Evolutionary conservation across 23 red algal genomes (phyloP), one percentile per base, ranked within the genome.

Genomic region (Gracilaria domingensis): DNA sequence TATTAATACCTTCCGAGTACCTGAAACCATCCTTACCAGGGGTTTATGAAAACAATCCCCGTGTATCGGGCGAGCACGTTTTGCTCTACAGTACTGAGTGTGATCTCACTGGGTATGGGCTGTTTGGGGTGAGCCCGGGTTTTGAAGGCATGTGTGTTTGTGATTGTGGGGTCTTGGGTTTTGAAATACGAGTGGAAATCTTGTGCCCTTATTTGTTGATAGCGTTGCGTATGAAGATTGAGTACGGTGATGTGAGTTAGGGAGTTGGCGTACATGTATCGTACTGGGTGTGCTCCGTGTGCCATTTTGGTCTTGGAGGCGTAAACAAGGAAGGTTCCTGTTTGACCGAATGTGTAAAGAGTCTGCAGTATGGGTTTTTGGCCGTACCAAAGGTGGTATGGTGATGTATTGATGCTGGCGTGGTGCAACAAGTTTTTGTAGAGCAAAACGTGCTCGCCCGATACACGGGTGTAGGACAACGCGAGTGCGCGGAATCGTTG

Each of bases 181-280:
- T 23, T 29, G 20, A 71, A 25, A 32, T 86, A 67, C 4, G 82
- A 66, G 9, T 50, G 16, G 13, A 87, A 87, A 33, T 87, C 83
- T 0, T 13, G 25, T 26, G 38, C 34, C 34, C 83, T 34, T 54
- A 75, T 61, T 64, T 73, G 59, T 9, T 62, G 59, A 30, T 62
- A 62, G 24, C 26, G 59, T 30, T 62, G 24, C 11, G 24, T 62
- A 2, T 18, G 16, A 29, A 62, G 24, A 29, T 62, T 29, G 24
- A 62, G 59, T 8, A 62, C 18, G 4, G 17, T 16, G 18, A 76
- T 44, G 34, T 76, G 71, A 8, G 23, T 32, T 7, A 76, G 34
- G 8, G 71, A 48, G 16, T 16, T 76, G 28, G 35, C 39, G 2
- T 76, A 76, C 71, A 76, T 76, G 71, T 76, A 76, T 26, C 21